Evolutionary conservation across 2,329 filamentous ascomycete species (phyloP), one percentile per base, ranked within the genome.

Genomic region (Cadophora sp.): DNA sequence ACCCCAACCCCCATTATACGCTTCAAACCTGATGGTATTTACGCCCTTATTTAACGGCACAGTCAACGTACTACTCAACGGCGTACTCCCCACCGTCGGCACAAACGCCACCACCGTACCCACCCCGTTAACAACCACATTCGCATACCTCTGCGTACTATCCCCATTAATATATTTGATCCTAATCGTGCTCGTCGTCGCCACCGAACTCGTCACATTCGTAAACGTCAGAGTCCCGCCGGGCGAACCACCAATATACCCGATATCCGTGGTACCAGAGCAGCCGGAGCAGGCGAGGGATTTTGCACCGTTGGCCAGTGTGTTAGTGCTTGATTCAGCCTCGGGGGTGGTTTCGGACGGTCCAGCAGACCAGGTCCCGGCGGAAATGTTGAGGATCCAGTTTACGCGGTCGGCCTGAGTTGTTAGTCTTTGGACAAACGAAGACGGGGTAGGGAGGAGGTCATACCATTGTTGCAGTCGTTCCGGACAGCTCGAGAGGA

Each of bases 111-210:
- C 70, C 19, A 79, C 80, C 73, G 86, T 80, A 9, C 73, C 73
- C 0, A 80, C 80, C 0, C 85, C 87, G 69, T 90, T 90, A 2
- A 90, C 86, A 1, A 78, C 79, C 0, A 90, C 84, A 48, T 81
- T 81, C 0, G 85, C 86, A 74, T 83, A 85, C 29, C 88, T 77
- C 70, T 87, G 82, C 0, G 75, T 75, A 0, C 72, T 81, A 70
- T 90, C 86, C 0, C 86, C 86, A 67, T 90, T 90, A 16, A 82
- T 74, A 73, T 87, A 86, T 71, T 85, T 83, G 64, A 90, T 81
- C 0, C 84, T 78, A 11, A 90, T 78, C 0, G 87, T 88, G 0
- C 82, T 85, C 14, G 80, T 75, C 0, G 82, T 83, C 0, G 81
- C 78, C 0, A 77, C 80, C 1, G 80, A 77, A 59, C 83, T 83